A percentile compares a stretch with the other conserved stretches of the same genome.
Evolutionary conservation across 345 rosid genomes (phyloP).

Genomic region (Arabidopsis arenosa): DNA sequence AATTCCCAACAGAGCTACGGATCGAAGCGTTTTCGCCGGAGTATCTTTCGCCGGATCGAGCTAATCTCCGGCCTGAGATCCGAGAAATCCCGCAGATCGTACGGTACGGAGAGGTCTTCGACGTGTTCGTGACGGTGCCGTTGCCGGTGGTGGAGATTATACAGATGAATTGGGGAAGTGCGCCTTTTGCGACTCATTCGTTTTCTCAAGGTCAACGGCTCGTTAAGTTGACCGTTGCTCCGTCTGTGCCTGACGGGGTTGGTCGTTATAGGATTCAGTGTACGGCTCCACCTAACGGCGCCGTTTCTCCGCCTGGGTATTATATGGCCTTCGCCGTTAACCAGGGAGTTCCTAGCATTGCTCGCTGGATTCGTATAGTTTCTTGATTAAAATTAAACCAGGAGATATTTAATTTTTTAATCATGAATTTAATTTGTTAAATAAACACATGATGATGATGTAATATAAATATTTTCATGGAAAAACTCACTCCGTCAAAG

Average conservation of each 20-base stretch:
- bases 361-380: constrained; percentile 80
- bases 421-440: background rate
- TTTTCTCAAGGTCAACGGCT: constrained; percentile 86
- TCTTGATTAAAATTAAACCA: constrained; percentile 27
- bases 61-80: constrained; percentile 72
- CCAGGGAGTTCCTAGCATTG: constrained; percentile 89
- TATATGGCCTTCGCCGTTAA: constrained; percentile 90
- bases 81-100: constrained; percentile 58
- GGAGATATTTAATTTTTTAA: background rate
- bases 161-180: constrained; percentile 61
- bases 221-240: constrained; percentile 65
- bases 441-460: background rate
- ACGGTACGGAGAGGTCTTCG: constrained; percentile 57
- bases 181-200: constrained; percentile 90
- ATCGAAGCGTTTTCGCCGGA: constrained; percentile 91
- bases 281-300: constrained; percentile 74
- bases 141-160: constrained; percentile 78
- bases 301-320: constrained; percentile 87
- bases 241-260: constrained; percentile 53
- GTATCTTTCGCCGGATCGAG: constrained; percentile 76
- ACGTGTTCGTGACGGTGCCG: constrained; percentile 57
- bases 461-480: constrained; percentile 12
- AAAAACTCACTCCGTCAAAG: background rate
- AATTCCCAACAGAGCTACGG: constrained; percentile 78
- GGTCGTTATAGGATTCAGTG: constrained; percentile 66